Percentiles rank a stretch among this genome's conserved stretches.
Evolutionary conservation across 2,329 filamentous ascomycete species (phyloP).

Genomic region (Lomentospora prolificans): DNA sequence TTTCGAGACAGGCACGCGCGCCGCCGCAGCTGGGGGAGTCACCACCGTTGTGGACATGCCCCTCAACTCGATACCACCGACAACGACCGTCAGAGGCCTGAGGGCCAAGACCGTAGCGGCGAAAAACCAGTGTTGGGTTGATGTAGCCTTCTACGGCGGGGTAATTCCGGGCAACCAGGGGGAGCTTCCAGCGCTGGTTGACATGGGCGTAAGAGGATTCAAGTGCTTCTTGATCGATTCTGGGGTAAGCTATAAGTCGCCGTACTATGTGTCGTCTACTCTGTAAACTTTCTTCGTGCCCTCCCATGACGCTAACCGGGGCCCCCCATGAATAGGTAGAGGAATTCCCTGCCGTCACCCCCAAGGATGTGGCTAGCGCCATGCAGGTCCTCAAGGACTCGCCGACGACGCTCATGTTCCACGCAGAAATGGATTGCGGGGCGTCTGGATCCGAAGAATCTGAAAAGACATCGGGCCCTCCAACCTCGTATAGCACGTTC

Average conservation of each 20-base stretch:
- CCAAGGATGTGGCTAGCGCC: slow-evolving; percentile 66
- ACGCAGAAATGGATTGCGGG: slow-evolving; percentile 96
- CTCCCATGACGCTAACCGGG: slow-evolving; percentile 11
- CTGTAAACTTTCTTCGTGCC: not conserved
- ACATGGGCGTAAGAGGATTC: slow-evolving; percentile 84
- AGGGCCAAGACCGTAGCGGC: slow-evolving; percentile 80
- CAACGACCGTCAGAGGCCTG: slow-evolving; percentile 75
- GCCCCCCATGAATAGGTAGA: slow-evolving; percentile 54
- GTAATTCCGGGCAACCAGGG: slow-evolving; percentile 81
- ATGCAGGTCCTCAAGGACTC: slow-evolving; percentile 72
- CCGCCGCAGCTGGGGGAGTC: slow-evolving; percentile 89
- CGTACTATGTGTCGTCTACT: not conserved
- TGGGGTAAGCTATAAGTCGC: slow-evolving; percentile 57
- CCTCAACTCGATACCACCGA: slow-evolving; percentile 91
- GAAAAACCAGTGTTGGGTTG: slow-evolving; percentile 86
- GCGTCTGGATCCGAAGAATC: slow-evolving; percentile 69
- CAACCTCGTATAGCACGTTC: slow-evolving; percentile 80
- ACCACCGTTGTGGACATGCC: slow-evolving; percentile 98
- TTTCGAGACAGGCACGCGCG: slow-evolving; percentile 88
- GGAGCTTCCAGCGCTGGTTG: slow-evolving; percentile 70
- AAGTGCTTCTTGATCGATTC: slow-evolving; percentile 97
- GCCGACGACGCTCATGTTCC: slow-evolving; percentile 94
- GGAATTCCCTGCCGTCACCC: slow-evolving; percentile 87
- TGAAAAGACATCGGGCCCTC: slow-evolving; percentile 57
- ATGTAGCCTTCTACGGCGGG: slow-evolving; percentile 97